Evolutionary conservation across 352 stramenopile species (phyloP).

Genomic region (Globisporangium uncinulatum): DNA sequence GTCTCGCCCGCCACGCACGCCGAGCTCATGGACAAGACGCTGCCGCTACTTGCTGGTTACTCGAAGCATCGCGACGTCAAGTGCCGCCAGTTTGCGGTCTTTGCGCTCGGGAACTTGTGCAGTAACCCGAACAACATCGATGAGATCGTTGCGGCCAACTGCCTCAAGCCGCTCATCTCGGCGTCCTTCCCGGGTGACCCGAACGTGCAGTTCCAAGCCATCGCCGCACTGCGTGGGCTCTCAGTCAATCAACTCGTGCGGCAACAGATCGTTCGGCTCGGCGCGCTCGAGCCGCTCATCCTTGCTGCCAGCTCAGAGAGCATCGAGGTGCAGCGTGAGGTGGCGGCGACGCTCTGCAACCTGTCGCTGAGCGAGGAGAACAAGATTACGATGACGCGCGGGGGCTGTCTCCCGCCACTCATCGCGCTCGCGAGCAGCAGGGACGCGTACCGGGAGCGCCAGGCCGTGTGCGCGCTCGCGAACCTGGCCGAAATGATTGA

Average conservation of each 20-base stretch:
- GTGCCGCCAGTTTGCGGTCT: conserved; percentile 95
- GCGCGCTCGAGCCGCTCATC: conserved; percentile 93
- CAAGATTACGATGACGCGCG: conserved; percentile 94
- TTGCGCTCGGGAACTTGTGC: conserved; percentile 94
- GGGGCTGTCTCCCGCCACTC: conserved; percentile 90
- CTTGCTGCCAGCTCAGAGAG: conserved; percentile 86
- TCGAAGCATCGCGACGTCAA: conserved; percentile 94
- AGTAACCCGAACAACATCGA: conserved; percentile 90
- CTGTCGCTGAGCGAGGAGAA: conserved; percentile 95
- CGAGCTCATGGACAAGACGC: conserved; percentile 65
- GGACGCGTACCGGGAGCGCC: conserved; percentile 90
- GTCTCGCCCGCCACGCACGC: conserved; percentile 81
- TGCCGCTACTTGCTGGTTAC: conserved; percentile 90
- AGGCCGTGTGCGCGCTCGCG: conserved; percentile 89
- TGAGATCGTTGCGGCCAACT: conserved; percentile 81
- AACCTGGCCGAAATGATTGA: conserved; percentile 97
- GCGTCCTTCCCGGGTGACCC: conserved; percentile 91
- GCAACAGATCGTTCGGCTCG: conserved; percentile 88
- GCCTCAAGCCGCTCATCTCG: conserved; percentile 91
- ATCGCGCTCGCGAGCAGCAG: conserved; percentile 82
- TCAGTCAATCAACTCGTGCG: conserved; percentile 89
- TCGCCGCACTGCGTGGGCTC: conserved; percentile 90
- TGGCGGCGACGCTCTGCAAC: conserved; percentile 93
- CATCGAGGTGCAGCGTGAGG: conserved; percentile 94
- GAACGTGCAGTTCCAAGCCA: conserved; percentile 97